Base-by-base conservation (phyloP, 1,284 basidiomycete species). In the Marasmius oreades region DNA sequence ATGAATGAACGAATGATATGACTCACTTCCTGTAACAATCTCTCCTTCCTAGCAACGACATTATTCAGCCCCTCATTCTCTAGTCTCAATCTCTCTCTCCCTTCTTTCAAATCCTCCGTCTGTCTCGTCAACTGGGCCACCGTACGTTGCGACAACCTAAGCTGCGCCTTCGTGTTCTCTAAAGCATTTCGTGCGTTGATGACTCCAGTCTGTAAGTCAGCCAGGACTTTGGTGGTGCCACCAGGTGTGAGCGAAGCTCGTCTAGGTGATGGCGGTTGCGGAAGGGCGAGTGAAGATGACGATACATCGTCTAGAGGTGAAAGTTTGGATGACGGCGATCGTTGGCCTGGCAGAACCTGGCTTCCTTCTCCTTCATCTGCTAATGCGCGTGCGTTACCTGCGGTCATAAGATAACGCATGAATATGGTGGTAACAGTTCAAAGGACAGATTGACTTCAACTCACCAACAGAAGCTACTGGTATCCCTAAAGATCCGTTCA, bases 21-120 rank as follows among this genome's bases (percentile, higher is more conserved):
- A 18, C 76, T 55, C 60, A 88, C 88, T 77, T 95, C 92, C 69
- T 91, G 86, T 57, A 93, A 71, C 55, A 93, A 67, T 56, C 93
- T 78, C 70, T 95, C 92, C 68, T 95, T 95, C 56, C 92, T 78
- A 24, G 89, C 82, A 10, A 95, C 85, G 16, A 93, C 91, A 62
- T 91, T 90, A 64, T 91, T 92, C 59, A 93, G 69, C 1, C 86
- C 86, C 68, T 95, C 92, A 66, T 92, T 93, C 71, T 95, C 93
- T 52, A 92, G 68, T 55, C 90, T 72, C 55, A 93, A 70, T 47
- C 92, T 77, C 66, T 93, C 90, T 60, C 92, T 79, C 1, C 84
- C 86, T 64, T 93, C 91, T 64, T 92, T 93, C 68, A 93, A 71
- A 69, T 95, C 93, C 67, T 95, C 93, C 44, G 84, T 86, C 69